Evolutionary conservation across 225 moss, liverwort and hornwort species (phyloP).

Genomic region (Physcomitrellopsis africana): DNA sequence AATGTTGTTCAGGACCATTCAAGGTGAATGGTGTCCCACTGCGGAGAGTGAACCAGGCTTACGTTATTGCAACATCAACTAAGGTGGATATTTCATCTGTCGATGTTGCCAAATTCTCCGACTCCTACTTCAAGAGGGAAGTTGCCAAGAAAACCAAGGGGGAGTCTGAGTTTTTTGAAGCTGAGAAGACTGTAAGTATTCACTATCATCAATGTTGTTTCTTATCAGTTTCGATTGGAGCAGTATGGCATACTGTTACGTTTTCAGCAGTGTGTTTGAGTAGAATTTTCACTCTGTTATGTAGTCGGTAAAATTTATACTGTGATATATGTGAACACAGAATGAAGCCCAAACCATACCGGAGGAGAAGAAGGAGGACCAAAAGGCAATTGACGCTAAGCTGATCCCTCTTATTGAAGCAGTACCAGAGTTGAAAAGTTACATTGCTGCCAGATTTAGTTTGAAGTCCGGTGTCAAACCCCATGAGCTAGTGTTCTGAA

Average conservation of each 20-base stretch:
- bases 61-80: constrained; percentile 72
- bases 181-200: constrained; percentile 64
- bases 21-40: constrained; percentile 77
- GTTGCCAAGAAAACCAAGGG: constrained; percentile 70
- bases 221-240: too few relatives aligned
- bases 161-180: constrained; percentile 77
- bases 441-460: constrained; percentile 64
- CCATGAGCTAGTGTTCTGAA: constrained; percentile 66
- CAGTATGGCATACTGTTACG: too few relatives aligned
- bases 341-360: constrained; percentile 59
- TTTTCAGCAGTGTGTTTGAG: too few relatives aligned
- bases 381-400: constrained; percentile 56
- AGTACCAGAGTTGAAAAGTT: constrained; percentile 56
- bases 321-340: constrained; percentile 14
- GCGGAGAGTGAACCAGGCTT: constrained; percentile 72
- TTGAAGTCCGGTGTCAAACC: constrained; percentile 80
- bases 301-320: too few relatives aligned
- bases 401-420: constrained; percentile 54
- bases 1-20: constrained; percentile 55
- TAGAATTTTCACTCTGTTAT: too few relatives aligned
- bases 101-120: constrained; percentile 50
- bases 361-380: constrained; percentile 72
- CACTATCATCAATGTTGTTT: not conserved
- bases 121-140: constrained; percentile 64
- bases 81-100: constrained; percentile 64